Evolutionary conservation across 1,284 basidiomycete genomes (phyloP).

Genomic region (Puccinia hordei): DNA sequence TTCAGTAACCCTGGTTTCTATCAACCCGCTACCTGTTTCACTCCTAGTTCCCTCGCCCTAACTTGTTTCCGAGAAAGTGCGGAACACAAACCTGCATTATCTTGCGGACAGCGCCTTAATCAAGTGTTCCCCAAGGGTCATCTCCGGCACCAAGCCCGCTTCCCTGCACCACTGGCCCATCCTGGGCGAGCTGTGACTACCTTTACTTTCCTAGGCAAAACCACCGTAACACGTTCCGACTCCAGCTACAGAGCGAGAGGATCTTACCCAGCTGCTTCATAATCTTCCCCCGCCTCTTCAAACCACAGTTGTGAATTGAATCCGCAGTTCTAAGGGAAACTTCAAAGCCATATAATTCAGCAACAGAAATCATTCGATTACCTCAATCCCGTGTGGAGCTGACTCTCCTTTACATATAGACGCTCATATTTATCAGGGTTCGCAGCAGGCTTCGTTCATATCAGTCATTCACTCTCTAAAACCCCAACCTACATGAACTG

Average conservation of each 20-base stretch:
- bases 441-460: background rate
- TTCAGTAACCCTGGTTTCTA: background rate
- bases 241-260: background rate
- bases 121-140: background rate
- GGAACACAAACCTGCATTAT: background rate
- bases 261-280: no score
- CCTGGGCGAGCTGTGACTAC: background rate
- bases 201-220: background rate
- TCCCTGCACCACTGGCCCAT: background rate
- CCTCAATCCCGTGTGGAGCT: background rate
- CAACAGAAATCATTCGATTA: background rate
- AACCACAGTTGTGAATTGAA: background rate
- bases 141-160: background rate
- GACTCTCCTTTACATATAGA: background rate
- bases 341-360: background rate
- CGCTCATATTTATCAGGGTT: background rate
- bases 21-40: conserved; percentile 3
- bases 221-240: background rate
- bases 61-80: conserved; percentile 3
- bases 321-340: background rate
- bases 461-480: background rate
- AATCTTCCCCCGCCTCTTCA: background rate
- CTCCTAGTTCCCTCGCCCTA: background rate
- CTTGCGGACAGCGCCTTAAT: background rate
- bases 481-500: background rate